Percentiles rank a stretch among this genome's conserved stretches.
phyloP scores from a whole-genome alignment of 2,329 filamentous ascomycete genomes.

The Pseudogymnoascus sp. region DNA sequence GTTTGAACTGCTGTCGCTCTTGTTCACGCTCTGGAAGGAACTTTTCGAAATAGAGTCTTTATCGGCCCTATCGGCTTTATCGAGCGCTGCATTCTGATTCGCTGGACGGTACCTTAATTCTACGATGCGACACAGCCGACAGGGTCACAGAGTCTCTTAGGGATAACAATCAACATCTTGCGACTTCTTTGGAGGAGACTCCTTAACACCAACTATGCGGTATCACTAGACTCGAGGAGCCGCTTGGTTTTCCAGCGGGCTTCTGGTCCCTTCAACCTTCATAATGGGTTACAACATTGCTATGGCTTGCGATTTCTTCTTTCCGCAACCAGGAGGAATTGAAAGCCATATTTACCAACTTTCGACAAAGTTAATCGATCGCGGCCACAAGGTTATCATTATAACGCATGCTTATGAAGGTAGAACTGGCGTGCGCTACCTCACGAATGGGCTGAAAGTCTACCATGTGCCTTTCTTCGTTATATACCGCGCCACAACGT shows the following conservation, averaged over 20 bases:
- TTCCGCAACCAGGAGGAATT: constrained; percentile 89
- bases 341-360: constrained; percentile 99
- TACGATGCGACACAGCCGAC: background rate
- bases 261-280: constrained; percentile 1
- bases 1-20: background rate
- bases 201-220: background rate
- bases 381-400: constrained; percentile 95
- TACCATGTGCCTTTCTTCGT: constrained; percentile 96
- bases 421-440: constrained; percentile 82
- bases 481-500: constrained; percentile 86
- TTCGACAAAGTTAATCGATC: constrained; percentile 90
- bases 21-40: constrained; percentile 3
- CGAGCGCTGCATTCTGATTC: background rate
- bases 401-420: constrained; percentile 93
- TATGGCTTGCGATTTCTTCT: constrained; percentile 99
- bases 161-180: constrained; percentile 8
- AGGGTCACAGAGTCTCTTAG: background rate
- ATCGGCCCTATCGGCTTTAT: constrained; percentile 7
- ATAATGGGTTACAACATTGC: constrained; percentile 53
- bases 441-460: constrained; percentile 96
- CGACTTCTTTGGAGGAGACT: background rate
- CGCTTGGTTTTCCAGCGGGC: constrained; percentile 2
- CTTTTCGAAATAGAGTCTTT: constrained; percentile 7
- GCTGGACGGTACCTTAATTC: background rate
- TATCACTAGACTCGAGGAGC: constrained; percentile 1